phyloP scores from a whole-genome alignment of 2,329 filamentous ascomycete genomes.

The Colletotrichum sidae region DNA sequence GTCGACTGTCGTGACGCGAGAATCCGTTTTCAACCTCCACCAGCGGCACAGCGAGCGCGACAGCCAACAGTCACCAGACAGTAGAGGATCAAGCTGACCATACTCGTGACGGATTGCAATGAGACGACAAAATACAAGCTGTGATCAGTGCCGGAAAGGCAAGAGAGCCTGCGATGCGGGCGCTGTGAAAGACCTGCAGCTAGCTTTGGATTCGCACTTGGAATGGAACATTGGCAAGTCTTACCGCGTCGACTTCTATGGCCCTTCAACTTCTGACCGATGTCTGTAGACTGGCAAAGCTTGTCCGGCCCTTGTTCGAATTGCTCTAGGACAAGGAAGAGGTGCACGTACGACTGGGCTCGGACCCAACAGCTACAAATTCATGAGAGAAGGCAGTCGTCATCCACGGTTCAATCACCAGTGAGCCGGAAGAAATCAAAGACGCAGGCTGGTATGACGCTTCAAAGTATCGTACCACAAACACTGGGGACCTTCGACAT shows the following conservation, averaged over 20 bases:
- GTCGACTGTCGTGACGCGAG: background rate
- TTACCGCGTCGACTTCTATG: too few species aligned
- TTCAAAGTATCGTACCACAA: background rate
- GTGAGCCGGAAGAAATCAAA: constrained; percentile 24
- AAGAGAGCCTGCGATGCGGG: constrained; percentile 42
- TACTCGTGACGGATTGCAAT: constrained; percentile 1
- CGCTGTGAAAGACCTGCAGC: constrained; percentile 23
- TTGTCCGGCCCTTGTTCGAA: constrained; percentile 42
- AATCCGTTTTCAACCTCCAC: background rate
- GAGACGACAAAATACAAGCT: constrained; percentile 40
- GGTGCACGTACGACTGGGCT: constrained; percentile 45
- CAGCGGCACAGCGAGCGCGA: too few species aligned
- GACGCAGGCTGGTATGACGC: background rate
- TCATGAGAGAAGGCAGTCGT: constrained; percentile 9
- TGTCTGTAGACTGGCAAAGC: constrained; percentile 19
- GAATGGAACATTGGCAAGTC: constrained; percentile 29
- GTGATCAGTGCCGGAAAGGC: constrained; percentile 43
- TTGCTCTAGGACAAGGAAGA: constrained; percentile 45
- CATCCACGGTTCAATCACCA: background rate
- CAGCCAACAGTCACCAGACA: too few species aligned
- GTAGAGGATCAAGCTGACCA: too few species aligned
- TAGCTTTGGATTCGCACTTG: constrained; percentile 9
- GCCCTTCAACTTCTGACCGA: background rate
- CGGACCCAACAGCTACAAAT: constrained; percentile 33
- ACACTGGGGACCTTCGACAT: too few species aligned